Conservation (phyloP, 176 grass and related monocot genomes). For the Phoenix roebelenii region DNA sequence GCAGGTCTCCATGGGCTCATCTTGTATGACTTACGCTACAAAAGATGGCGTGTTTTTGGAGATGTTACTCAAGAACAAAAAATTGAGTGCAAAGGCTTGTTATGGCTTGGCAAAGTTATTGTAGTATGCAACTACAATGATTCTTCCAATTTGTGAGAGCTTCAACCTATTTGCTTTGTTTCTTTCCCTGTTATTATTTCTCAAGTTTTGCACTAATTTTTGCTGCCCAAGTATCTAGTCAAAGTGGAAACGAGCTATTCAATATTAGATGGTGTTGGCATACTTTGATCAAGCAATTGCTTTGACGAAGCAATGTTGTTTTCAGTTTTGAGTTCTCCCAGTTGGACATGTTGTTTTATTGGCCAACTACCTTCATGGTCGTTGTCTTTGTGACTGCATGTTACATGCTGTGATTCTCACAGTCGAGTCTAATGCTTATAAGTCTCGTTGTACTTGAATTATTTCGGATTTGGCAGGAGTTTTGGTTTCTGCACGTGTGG, state of each 20-base stretch:
- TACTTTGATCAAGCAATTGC: too few relatives aligned
- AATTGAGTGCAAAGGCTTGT: conserved; percentile 96
- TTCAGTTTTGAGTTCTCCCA: too few relatives aligned
- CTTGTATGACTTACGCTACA: conserved; percentile 78
- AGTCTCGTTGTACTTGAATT: too few relatives aligned
- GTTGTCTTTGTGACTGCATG: too few relatives aligned
- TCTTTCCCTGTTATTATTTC: conserved; percentile 21
- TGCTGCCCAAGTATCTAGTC: not conserved
- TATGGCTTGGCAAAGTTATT: conserved; percentile 91
- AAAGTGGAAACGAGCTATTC: not conserved
- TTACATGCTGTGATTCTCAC: too few relatives aligned
- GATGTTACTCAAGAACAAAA: conserved; percentile 99
- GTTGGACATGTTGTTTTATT: too few relatives aligned
- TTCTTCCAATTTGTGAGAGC: conserved; percentile 64
- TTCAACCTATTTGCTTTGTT: conserved; percentile 10
- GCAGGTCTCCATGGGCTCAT: conserved; percentile 75
- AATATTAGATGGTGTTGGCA: not conserved
- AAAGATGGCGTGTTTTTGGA: conserved; percentile 96
- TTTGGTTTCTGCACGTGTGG: too few relatives aligned
- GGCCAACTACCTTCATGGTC: too few relatives aligned
- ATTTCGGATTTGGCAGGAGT: too few relatives aligned
- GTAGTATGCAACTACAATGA: conserved; percentile 91
- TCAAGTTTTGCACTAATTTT: conserved; percentile 26
- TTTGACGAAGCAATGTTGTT: too few relatives aligned
- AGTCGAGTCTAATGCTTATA: too few relatives aligned